These are phyloP conservation scores for Penicillium sp. DNA, from an alignment of 2,329 filamentous ascomycete species.

Conservation along the genomic window DNA sequence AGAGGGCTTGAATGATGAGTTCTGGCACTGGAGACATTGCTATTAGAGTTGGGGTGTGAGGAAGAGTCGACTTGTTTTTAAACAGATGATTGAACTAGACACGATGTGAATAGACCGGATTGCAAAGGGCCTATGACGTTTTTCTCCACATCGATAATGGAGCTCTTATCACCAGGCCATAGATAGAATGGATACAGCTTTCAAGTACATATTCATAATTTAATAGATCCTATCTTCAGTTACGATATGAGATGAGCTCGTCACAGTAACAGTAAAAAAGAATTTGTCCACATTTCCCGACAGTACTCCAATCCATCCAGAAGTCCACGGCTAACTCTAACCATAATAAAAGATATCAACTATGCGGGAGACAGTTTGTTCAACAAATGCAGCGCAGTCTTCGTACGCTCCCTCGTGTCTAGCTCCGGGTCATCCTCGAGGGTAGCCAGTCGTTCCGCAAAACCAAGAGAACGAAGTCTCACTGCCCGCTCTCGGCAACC, in stretches of 20 bases:
- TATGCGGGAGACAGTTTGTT: slow-evolving; percentile 28
- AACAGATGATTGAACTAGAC: neutral
- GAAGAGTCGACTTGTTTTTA: neutral
- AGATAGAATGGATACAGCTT: neutral
- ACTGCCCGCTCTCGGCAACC: slow-evolving; percentile 65
- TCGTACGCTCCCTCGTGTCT: slow-evolving; percentile 80
- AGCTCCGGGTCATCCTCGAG: slow-evolving; percentile 69
- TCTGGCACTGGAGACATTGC: slow-evolving; percentile 32
- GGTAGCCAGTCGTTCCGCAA: slow-evolving; percentile 63
- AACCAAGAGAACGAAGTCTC: slow-evolving; percentile 69
- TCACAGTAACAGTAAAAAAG: neutral
- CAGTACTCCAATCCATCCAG: neutral
- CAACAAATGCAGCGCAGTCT: slow-evolving; percentile 73
- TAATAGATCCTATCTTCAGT: neutral
- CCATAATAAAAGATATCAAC: neutral
- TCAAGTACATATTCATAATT: neutral
- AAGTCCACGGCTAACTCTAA: neutral
- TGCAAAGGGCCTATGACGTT: neutral
- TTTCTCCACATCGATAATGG: neutral
- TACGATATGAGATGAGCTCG: neutral
- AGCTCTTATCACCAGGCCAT: neutral
- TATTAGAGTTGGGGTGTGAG: neutral
- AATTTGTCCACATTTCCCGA: neutral
- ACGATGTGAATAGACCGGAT: neutral
- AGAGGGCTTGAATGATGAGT: slow-evolving; percentile 40